Conservation (phyloP, 179 eudicot genomes). For the Beta macrorhiza region DNA sequence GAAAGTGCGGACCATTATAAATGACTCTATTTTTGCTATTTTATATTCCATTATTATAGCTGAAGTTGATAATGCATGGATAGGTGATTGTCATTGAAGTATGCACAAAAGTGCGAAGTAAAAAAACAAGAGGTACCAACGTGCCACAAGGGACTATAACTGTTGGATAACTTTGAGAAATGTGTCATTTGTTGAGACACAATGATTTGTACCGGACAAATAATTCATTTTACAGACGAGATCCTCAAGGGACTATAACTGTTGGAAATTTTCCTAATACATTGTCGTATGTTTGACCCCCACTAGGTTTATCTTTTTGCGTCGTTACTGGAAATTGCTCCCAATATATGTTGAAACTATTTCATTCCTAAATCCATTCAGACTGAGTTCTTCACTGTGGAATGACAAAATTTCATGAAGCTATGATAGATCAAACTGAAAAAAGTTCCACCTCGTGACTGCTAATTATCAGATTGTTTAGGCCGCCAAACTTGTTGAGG, state of each 20-base stretch:
- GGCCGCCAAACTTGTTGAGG: constrained; percentile 51
- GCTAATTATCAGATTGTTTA: constrained; percentile 30
- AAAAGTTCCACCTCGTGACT: not conserved
- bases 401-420: constrained; percentile 2
- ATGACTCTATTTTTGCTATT: no score
- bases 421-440: not conserved
- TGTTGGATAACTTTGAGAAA: no score
- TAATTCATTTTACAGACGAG: not conserved
- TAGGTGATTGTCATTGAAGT: not conserved
- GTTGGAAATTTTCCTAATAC: not conserved
- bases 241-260: not conserved
- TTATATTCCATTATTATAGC: no score
- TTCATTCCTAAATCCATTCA: constrained; percentile 4
- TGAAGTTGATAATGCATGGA: not conserved
- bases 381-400: not conserved
- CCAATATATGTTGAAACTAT: not conserved
- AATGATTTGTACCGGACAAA: not conserved
- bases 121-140: no score
- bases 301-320: not conserved
- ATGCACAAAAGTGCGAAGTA: no score
- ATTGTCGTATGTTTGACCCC: not conserved
- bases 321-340: no score
- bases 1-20: not conserved
- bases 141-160: no score
- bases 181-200: not conserved